Evolutionary conservation across 306 rosid species (phyloP), one percentile per base, ranked within the genome.

Genomic region (Mucuna pruriens): DNA sequence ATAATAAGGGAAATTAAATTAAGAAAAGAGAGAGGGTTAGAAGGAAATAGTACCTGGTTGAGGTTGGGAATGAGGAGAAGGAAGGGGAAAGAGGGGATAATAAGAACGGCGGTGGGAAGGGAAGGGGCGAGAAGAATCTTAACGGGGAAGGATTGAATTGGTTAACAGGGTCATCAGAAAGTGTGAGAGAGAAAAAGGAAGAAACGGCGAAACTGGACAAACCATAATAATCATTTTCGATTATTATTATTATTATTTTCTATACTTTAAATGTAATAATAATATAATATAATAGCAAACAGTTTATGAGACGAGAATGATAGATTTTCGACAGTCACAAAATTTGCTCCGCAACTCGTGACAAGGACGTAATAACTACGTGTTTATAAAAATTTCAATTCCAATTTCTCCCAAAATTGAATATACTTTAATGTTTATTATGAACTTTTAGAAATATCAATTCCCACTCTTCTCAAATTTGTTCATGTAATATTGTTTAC

Each of bases 181-280:
- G 5, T 39, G 60, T 78, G 85, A 69, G 82, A 79, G 81, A 72
- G 61, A 74, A 6, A 79, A 23, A 48, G 76, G 94, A 85, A 89
- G 81, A 74, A 36, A 80, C 88, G 88, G 74, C 78, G 94, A 90
- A 90, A 90, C 7, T 61, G 60, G 94, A 83, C 94, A 87, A 87
- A 83, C 54, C 20, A 40, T 48, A 39, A 45, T 69, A 77, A 84
- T 87, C 13, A 71, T 82, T 75, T 78, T 81, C 39, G 11, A 60
- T 76, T 39, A 19, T 49, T 69, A 17, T 6, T 69, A 17, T 6
- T 73, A 44, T 13, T 36, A 40, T 29, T 60, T 34, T 67, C 1
- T 67, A 20, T 10, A 0, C 7, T 20, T 38, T 38, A 17, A 38
- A 17, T 66, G 2, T n/a, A n/a, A 60, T 6, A 31, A 9, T 45